phyloP scores from a whole-genome alignment of 495 filamentous ascomycete species.

The Podospora conica region DNA sequence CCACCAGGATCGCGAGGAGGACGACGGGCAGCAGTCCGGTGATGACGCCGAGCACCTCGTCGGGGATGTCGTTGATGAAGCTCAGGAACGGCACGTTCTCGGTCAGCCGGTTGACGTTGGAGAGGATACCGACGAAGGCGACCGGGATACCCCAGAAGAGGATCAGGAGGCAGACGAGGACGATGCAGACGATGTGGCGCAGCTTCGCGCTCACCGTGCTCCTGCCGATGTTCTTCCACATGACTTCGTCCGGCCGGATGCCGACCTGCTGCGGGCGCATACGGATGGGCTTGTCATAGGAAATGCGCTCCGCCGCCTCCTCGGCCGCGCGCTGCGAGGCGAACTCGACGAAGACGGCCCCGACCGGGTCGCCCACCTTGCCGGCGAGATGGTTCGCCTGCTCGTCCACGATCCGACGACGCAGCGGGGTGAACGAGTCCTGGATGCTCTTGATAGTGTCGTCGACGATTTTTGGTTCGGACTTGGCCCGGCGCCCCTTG shows the following conservation, averaged over 20 bases:
- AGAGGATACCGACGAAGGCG: conserved; percentile 76
- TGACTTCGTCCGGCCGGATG: conserved; percentile 73
- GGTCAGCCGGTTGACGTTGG: conserved; percentile 68
- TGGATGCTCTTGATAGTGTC: conserved; percentile 93
- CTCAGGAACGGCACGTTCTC: conserved; percentile 59
- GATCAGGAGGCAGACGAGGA: conserved; percentile 69
- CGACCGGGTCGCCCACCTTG: conserved; percentile 58
- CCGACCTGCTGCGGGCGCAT: conserved; percentile 89
- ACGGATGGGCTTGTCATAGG: conserved; percentile 82
- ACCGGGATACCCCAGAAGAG: conserved; percentile 97
- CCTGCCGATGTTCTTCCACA: conserved; percentile 83
- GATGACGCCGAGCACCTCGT: conserved; percentile 67
- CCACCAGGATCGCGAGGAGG: conserved; percentile 78
- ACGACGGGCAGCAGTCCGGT: conserved; percentile 79
- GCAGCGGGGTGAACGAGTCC: conserved; percentile 69
- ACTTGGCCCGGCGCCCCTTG: conserved; percentile 58
- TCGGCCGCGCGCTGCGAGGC: conserved; percentile 75
- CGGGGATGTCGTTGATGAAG: conserved; percentile 70
- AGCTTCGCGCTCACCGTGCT: conserved; percentile 80
- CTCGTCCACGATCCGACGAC: conserved; percentile 68
- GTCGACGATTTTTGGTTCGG: conserved; percentile 44
- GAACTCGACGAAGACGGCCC: conserved; percentile 87
- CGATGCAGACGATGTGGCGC: conserved; percentile 60
- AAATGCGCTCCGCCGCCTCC: conserved; percentile 73
- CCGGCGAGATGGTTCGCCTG: conserved; percentile 69